These are phyloP conservation scores for Sclerotinia nivalis DNA, from an alignment of 2,329 filamentous ascomycete species.

Conservation along the genomic window DNA sequence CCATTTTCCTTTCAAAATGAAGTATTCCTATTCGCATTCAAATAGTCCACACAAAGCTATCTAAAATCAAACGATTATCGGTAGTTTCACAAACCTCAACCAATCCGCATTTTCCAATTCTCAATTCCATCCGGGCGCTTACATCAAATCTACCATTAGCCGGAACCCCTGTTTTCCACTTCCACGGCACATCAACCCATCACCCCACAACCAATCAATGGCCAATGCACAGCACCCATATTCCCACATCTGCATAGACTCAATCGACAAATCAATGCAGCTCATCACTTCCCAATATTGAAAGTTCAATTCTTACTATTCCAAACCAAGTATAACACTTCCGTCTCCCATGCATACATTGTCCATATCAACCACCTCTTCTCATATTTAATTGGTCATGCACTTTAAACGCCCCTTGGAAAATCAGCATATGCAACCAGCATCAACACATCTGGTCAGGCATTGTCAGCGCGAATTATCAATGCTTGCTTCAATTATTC, in stretches of 20 bases:
- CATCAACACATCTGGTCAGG: constrained; percentile 6
- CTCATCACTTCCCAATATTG: not conserved
- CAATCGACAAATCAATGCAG: not conserved
- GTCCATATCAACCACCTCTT: not conserved
- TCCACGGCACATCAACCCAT: not conserved
- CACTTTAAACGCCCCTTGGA: constrained; percentile 10
- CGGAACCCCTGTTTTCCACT: constrained; percentile 9
- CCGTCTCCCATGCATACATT: constrained; percentile 1
- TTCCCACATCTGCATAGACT: constrained; percentile 1
- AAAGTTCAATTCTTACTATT: not conserved
- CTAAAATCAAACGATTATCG: not conserved
- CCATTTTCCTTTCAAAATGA: not conserved
- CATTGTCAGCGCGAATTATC: constrained; percentile 15
- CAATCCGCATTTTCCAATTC: not conserved
- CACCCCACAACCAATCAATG: constrained; percentile 11
- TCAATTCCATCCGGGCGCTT: constrained; percentile 11
- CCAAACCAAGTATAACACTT: not conserved
- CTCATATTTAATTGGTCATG: not conserved
- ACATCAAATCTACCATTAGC: constrained; percentile 12
- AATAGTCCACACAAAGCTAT: not conserved
- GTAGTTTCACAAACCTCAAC: constrained; percentile 1
- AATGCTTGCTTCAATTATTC: not conserved
- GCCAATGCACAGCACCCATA: constrained; percentile 1
- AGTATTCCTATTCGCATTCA: not conserved
- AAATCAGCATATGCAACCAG: not conserved